A percentile compares a stretch with the other conserved stretches of the same genome.
Evolutionary conservation across 1,139 yeast species (phyloP).

Genomic region (Diutina mesorugosa): DNA sequence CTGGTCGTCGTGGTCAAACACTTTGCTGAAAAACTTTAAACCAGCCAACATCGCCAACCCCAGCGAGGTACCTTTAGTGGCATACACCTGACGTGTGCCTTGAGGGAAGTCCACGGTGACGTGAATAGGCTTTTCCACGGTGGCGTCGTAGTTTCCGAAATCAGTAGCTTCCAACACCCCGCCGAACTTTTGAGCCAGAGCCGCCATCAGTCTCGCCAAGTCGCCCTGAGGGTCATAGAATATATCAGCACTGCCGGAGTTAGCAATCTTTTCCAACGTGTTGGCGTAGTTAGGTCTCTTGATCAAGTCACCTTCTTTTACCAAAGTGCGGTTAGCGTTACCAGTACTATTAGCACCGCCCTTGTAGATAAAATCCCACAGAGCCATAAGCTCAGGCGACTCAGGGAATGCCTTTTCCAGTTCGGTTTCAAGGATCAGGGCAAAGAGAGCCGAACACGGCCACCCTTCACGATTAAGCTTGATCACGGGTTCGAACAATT

Average conservation of each 20-base stretch:
- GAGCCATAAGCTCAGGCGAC: slow-evolving; percentile 11
- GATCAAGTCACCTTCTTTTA: slow-evolving; percentile 6
- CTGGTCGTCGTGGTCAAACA: slow-evolving; percentile 4
- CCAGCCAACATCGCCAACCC: slow-evolving; percentile 80
- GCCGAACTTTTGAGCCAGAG: slow-evolving; percentile 30
- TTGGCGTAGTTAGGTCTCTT: slow-evolving; percentile 46
- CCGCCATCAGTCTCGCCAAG: slow-evolving; percentile 43
- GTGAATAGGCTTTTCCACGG: slow-evolving; percentile 42
- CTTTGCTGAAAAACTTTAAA: slow-evolving; percentile 38
- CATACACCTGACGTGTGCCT: slow-evolving; percentile 42
- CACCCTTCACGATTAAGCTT: slow-evolving; percentile 60
- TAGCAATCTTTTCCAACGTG: slow-evolving; percentile 56
- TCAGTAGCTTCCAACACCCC: slow-evolving; percentile 56
- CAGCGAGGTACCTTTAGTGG: slow-evolving; percentile 69
- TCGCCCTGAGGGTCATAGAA: slow-evolving; percentile 80
- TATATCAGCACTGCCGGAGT: slow-evolving; percentile 58
- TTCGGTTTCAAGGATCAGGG: slow-evolving; percentile 14
- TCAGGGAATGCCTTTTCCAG: slow-evolving; percentile 15
- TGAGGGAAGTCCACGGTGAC: slow-evolving; percentile 15
- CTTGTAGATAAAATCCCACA: not conserved
- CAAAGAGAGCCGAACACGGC: slow-evolving; percentile 25
- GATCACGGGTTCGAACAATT: slow-evolving; percentile 64
- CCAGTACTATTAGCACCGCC: slow-evolving; percentile 13
- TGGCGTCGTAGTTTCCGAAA: slow-evolving; percentile 46
- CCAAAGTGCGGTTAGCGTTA: slow-evolving; percentile 5